Evolutionary conservation across 2,329 filamentous ascomycete genomes (phyloP).

Genomic region (Monilinia laxa): DNA sequence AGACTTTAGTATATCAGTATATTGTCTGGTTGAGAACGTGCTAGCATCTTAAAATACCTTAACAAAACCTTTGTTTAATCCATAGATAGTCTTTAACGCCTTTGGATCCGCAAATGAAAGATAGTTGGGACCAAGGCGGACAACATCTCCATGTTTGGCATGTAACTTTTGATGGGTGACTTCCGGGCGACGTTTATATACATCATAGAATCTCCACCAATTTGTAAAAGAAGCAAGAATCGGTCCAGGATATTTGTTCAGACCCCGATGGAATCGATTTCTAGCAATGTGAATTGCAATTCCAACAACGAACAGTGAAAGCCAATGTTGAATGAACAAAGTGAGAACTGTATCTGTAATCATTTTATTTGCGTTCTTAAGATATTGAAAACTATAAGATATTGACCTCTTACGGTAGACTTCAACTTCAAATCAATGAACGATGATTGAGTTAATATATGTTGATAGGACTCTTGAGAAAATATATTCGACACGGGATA

Average conservation of each 20-base stretch:
- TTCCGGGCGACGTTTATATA: constrained; percentile 63
- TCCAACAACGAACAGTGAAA: constrained; percentile 40
- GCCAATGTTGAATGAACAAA: constrained; percentile 44
- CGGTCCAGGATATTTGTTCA: constrained; percentile 72
- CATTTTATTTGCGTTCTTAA: not conserved
- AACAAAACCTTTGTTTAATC: constrained; percentile 74
- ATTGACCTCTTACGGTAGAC: too few relatives aligned
- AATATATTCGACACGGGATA: not conserved
- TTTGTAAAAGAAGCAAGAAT: constrained; percentile 67
- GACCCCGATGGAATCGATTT: constrained; percentile 54
- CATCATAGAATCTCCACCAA: constrained; percentile 73
- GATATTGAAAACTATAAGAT: too few relatives aligned
- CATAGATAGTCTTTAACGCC: constrained; percentile 75
- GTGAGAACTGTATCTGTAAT: constrained; percentile 16
- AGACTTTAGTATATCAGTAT: constrained; percentile 49
- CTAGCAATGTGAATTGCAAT: constrained; percentile 46
- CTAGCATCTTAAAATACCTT: constrained; percentile 54
- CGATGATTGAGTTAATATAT: not conserved
- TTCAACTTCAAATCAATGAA: not conserved
- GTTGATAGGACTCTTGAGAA: not conserved
- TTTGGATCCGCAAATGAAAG: constrained; percentile 73
- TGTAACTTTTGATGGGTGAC: constrained; percentile 68
- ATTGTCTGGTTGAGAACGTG: not conserved
- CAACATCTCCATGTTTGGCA: constrained; percentile 68
- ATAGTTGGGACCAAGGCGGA: constrained; percentile 71